Conservation (phyloP, 805 yeast species). For the Yarrowia sp. region DNA sequence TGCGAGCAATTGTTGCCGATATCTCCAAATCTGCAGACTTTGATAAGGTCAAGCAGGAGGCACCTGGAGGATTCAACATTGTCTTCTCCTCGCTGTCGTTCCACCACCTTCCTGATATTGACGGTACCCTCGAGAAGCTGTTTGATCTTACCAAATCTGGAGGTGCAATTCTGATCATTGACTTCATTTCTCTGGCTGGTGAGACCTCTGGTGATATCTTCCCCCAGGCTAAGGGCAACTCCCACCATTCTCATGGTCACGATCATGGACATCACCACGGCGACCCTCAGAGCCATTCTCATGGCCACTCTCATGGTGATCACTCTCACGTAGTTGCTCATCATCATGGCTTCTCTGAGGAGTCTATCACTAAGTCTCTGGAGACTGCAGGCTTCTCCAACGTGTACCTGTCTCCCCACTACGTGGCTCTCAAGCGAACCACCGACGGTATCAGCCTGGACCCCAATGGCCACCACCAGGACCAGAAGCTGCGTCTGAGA, state of each 20-base stretch:
- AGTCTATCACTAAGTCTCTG: background rate
- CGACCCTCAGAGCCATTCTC: background rate
- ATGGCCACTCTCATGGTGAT: background rate
- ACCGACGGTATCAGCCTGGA: constrained; percentile 1
- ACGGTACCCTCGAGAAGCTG: constrained; percentile 27
- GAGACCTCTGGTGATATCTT: background rate
- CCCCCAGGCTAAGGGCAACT: background rate
- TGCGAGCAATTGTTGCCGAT: constrained; percentile 31
- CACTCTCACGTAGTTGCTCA: constrained; percentile 2
- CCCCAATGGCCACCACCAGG: background rate
- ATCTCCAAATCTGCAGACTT: constrained; percentile 7
- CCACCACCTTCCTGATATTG: constrained; percentile 33
- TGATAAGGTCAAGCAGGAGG: constrained; percentile 18
- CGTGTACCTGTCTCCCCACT: constrained; percentile 11
- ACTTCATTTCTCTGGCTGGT: constrained; percentile 1
- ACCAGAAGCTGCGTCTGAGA: constrained; percentile 15
- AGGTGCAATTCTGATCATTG: constrained; percentile 28
- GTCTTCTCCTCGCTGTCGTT: constrained; percentile 34
- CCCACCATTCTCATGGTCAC: background rate
- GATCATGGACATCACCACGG: background rate
- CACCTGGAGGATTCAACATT: constrained; percentile 30
- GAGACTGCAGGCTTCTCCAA: background rate
- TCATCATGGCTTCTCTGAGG: constrained; percentile 10
- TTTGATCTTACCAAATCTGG: constrained; percentile 29
- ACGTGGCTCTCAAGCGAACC: constrained; percentile 10